Percentiles rank a stretch among this genome's conserved stretches.
These are phyloP conservation scores for Coprinopsis cinerea DNA, from an alignment of 768 basidiomycete species.

Conservation along the genomic window DNA sequence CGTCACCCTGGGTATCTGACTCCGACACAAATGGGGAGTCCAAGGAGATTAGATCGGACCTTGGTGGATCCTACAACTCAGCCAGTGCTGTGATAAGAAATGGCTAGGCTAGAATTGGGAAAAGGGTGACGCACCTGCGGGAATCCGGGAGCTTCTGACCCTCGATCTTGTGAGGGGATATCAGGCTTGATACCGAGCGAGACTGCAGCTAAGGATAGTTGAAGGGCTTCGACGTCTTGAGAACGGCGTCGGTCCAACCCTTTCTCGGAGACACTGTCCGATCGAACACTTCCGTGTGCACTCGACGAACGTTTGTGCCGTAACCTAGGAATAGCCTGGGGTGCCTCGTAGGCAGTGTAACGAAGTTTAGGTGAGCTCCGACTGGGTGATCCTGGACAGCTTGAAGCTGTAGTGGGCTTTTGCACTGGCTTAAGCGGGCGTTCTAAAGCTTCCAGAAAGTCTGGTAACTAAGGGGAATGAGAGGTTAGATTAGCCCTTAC, in stretches of 20 bases:
- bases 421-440: conserved; percentile 11
- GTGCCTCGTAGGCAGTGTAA: conserved; percentile 67
- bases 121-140: conserved; percentile 7
- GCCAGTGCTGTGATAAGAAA: conserved; percentile 5
- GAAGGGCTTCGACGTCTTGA: conserved; percentile 1
- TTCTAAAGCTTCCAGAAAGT: conserved; percentile 53
- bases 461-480: conserved; percentile 51
- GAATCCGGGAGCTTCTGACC: not conserved
- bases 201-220: conserved; percentile 7
- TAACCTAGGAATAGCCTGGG: conserved; percentile 44
- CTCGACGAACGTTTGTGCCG: conserved; percentile 25
- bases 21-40: conserved; percentile 58
- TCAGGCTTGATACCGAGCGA: conserved; percentile 7
- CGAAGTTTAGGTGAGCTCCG: conserved; percentile 41
- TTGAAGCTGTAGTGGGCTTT: conserved; percentile 12
- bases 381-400: conserved; percentile 9
- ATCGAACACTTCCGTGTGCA: conserved; percentile 13
- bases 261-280: not conserved
- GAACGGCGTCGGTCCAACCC: not conserved
- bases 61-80: conserved; percentile 26
- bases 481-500: not conserved
- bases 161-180: not conserved
- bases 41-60: conserved; percentile 61
- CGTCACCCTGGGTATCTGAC: conserved; percentile 12
- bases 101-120: not conserved